These are phyloP conservation scores for Trypanosoma conorhini DNA, from an alignment of 208 protist species.

Conservation along the genomic window DNA sequence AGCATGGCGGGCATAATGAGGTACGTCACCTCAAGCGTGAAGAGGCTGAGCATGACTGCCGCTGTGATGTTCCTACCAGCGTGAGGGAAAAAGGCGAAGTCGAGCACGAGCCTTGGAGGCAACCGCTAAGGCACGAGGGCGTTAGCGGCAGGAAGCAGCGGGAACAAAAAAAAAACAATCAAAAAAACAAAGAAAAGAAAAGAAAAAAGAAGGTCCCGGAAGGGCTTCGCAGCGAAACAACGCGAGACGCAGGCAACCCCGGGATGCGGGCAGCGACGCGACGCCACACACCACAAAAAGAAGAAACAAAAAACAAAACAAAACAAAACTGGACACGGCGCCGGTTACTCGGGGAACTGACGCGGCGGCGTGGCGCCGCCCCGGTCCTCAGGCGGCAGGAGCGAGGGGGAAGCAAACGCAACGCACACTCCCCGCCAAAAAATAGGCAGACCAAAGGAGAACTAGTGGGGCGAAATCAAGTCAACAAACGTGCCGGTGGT, in stretches of 20 bases:
- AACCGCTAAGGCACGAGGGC: not conserved
- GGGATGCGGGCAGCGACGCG: too few relatives aligned
- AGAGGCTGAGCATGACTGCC: constrained; percentile 36
- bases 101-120: not conserved
- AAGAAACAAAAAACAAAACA: too few relatives aligned
- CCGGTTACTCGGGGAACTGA: too few relatives aligned
- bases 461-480: not conserved
- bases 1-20: constrained; percentile 50
- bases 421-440: not conserved
- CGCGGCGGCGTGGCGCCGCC: too few relatives aligned
- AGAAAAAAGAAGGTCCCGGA: not conserved
- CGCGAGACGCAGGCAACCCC: too few relatives aligned
- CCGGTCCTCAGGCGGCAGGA: too few relatives aligned
- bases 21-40: constrained; percentile 50
- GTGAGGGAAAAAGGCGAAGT: constrained; percentile 16
- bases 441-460: not conserved
- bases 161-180: not conserved
- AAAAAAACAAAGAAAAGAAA: not conserved
- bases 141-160: not conserved
- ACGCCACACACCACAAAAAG: too few relatives aligned
- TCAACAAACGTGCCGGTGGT: not conserved
- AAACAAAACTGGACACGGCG: too few relatives aligned
- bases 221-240: too few relatives aligned
- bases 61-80: not conserved
- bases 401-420: not conserved